Percentiles rank a stretch among this genome's conserved stretches.
phyloP scores from a whole-genome alignment of 345 rosid species.

The Noccaea bulbosa region DNA sequence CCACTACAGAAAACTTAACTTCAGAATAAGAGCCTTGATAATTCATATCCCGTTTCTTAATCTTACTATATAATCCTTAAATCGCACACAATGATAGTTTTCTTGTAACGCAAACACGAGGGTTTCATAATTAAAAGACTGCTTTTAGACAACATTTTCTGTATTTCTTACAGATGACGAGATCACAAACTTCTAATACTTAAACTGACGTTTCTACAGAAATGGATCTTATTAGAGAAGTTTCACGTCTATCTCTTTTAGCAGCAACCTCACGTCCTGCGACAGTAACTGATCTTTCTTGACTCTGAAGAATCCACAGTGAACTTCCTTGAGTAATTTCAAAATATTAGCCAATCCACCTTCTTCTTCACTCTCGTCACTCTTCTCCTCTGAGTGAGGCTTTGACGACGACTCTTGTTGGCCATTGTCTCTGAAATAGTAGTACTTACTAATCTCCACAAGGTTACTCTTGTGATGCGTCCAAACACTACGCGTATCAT shows the following conservation, averaged over 20 bases:
- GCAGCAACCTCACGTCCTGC: slow-evolving; percentile 17
- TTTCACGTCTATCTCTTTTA: background rate
- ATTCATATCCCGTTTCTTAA: too few relatives aligned
- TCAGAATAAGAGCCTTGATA: too few relatives aligned
- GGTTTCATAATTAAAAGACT: too few relatives aligned
- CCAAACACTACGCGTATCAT: slow-evolving; percentile 7
- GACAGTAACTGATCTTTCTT: background rate
- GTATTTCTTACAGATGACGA: background rate
- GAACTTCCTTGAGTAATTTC: slow-evolving; percentile 7
- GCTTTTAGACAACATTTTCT: too few relatives aligned
- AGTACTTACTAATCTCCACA: slow-evolving; percentile 45
- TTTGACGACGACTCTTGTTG: background rate
- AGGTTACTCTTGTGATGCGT: slow-evolving; percentile 12
- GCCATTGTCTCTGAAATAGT: slow-evolving; percentile 52
- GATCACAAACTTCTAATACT: background rate
- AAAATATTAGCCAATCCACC: slow-evolving; percentile 15
- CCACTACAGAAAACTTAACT: too few relatives aligned
- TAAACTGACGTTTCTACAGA: background rate
- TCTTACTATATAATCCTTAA: too few relatives aligned
- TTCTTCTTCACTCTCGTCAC: slow-evolving; percentile 16
- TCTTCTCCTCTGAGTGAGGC: slow-evolving; percentile 17
- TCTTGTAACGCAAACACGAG: too few relatives aligned
- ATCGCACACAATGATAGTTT: too few relatives aligned
- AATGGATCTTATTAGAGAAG: background rate
- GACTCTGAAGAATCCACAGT: slow-evolving; percentile 13